Base-by-base conservation (phyloP, 2,329 filamentous ascomycete species). In the Cladosporium sp. region DNA sequence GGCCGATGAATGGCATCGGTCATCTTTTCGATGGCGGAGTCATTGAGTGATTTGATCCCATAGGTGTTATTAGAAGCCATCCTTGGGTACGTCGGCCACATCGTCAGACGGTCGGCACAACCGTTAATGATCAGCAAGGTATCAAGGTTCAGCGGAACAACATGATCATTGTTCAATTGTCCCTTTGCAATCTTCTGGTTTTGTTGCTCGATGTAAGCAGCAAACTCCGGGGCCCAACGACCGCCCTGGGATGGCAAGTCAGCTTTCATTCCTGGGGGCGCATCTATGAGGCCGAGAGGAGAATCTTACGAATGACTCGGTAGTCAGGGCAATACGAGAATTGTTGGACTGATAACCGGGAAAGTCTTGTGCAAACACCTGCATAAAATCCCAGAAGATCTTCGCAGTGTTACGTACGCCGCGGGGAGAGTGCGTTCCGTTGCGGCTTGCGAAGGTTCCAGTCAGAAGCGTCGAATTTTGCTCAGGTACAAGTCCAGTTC, bases 171-270 rank as follows among this genome's bases (percentile, higher is more conserved):
- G 25, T 47, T 59, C 61, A 64, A 63, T 2, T 68, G 66, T 20
- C 65, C 66, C 72, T 72, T 75, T 13, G 65, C 61, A 16, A 77
- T 76, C 38, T 71, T 71, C 9, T 69, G 65, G 56, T 88, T 88
- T 65, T 86, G 81, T 42, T 76, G 62, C 59, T 83, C 73, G 53
- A 75, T 76, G 52, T 72, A 69, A 11, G 67, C 57, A 13, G 80
- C 79, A 57, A 85, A 84, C 3, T 78, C 70, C 3, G 82, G 82
- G 0, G 80, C 84, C 57, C 86, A 88, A 46, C 80, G 77, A 7
- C 85, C 85, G 6, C 59, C 48, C 48, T 50, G 22, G 25, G 6
- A 4, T 7, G n/a, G 3, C 7, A 30, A 15, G 19, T 13, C 15
- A 25, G 45, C n/a, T n/a, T n/a, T n/a, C 19, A 3, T 16, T 12